phyloP scores from a whole-genome alignment of 768 basidiomycete species.

The Suillus lakei region DNA sequence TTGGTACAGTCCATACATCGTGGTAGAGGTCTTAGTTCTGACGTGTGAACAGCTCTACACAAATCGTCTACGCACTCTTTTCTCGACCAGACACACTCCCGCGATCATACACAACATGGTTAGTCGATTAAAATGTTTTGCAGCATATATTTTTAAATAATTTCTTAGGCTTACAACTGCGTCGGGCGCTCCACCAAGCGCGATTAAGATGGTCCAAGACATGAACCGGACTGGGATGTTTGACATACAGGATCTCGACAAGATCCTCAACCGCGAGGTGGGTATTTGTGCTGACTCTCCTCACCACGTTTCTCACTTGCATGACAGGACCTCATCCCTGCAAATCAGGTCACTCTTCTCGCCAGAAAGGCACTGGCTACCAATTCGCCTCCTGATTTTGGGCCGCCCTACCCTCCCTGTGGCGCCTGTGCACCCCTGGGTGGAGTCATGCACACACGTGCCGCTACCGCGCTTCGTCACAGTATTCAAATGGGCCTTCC shows the following conservation, averaged over 20 bases:
- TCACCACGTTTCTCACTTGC: not conserved
- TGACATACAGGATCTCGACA: slow-evolving; percentile 60
- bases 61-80: slow-evolving; percentile 84
- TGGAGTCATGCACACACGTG: slow-evolving; percentile 53
- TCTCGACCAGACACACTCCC: slow-evolving; percentile 85
- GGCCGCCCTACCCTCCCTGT: slow-evolving; percentile 62
- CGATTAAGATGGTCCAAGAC: slow-evolving; percentile 62
- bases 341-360: slow-evolving; percentile 55
- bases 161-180: slow-evolving; percentile 72
- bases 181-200: slow-evolving; percentile 61
- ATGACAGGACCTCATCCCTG: slow-evolving; percentile 56
- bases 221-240: slow-evolving; percentile 63
- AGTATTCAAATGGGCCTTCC: slow-evolving; percentile 85
- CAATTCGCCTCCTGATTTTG: slow-evolving; percentile 44
- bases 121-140: slow-evolving; percentile 15
- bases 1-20: slow-evolving; percentile 46
- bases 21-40: not conserved
- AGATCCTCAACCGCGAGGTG: slow-evolving; percentile 54
- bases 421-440: slow-evolving; percentile 79
- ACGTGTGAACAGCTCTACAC: slow-evolving; percentile 61
- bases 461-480: slow-evolving; percentile 65
- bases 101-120: slow-evolving; percentile 79
- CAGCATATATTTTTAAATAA: not conserved
- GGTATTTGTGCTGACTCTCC: slow-evolving; percentile 16
- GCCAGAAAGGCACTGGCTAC: slow-evolving; percentile 44